These are phyloP conservation scores for Pholiota adiposa DNA, from an alignment of 1,284 basidiomycete species.

Conservation along the genomic window DNA sequence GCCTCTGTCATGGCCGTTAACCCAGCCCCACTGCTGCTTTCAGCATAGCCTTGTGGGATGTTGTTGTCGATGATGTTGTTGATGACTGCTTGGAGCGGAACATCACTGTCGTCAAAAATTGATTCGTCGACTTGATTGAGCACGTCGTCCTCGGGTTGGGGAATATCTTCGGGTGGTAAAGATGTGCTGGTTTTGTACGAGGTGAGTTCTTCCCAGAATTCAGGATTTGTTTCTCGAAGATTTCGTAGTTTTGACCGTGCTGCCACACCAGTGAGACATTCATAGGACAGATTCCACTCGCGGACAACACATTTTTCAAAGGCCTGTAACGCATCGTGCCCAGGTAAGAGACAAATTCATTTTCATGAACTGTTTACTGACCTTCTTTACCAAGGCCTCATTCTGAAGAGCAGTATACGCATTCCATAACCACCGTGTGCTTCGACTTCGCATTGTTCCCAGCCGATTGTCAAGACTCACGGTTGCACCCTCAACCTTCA, in stretches of 20 bases:
- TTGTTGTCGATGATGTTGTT: too few species aligned
- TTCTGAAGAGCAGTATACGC: neutral
- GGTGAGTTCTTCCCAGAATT: constrained; percentile 26
- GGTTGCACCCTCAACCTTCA: constrained; percentile 17
- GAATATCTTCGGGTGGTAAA: neutral
- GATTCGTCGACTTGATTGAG: constrained; percentile 11
- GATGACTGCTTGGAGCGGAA: constrained; percentile 2
- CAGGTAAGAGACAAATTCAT: too few species aligned
- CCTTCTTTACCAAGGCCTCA: constrained; percentile 18
- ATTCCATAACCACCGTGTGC: neutral
- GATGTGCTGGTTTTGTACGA: neutral
- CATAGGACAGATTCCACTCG: constrained; percentile 33
- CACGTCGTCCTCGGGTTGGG: constrained; percentile 19
- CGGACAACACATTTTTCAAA: constrained; percentile 27
- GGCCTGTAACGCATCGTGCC: constrained; percentile 18
- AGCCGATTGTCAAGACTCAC: neutral
- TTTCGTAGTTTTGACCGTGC: constrained; percentile 24
- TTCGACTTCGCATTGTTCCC: neutral
- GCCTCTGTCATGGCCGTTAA: too few species aligned
- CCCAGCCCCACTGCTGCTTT: too few species aligned
- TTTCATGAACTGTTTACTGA: too few species aligned
- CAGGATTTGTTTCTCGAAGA: constrained; percentile 23
- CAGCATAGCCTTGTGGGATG: too few species aligned
- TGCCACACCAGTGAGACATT: constrained; percentile 27
- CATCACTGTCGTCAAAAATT: constrained; percentile 22